phyloP scores from a whole-genome alignment of 2,329 filamentous ascomycete genomes.

The Fusarium pseudograminearum region DNA sequence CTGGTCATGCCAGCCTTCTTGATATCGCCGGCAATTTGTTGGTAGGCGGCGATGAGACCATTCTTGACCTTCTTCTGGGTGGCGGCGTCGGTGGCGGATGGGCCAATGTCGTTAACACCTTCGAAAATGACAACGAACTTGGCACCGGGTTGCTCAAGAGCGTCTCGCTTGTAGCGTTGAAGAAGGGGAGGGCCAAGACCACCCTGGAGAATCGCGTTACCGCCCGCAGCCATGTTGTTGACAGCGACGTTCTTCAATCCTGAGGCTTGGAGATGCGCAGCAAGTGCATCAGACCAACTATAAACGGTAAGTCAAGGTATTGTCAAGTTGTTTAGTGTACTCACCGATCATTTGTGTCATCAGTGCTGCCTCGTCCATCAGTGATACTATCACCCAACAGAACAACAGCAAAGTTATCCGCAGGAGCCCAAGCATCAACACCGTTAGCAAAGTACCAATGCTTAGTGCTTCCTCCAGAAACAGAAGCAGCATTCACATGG shows the following conservation, averaged over 20 bases:
- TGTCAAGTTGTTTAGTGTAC: rapidly evolving
- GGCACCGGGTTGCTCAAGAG: slow-evolving; percentile 20
- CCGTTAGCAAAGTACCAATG: slow-evolving; percentile 37
- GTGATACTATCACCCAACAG: slow-evolving; percentile 36
- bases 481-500: slow-evolving; percentile 26
- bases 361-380: slow-evolving; percentile 34
- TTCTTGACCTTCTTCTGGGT: slow-evolving; percentile 16
- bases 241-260: slow-evolving; percentile 21
- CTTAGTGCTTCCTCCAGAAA: slow-evolving; percentile 24
- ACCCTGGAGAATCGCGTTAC: slow-evolving; percentile 30
- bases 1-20: slow-evolving; percentile 12
- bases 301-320: background rate
- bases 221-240: slow-evolving; percentile 36
- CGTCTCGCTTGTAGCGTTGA: slow-evolving; percentile 32
- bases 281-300: slow-evolving; percentile 34
- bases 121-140: slow-evolving; percentile 28
- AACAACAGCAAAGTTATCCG: slow-evolving; percentile 27
- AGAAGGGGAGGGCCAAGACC: slow-evolving; percentile 29
- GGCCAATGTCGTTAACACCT: slow-evolving; percentile 28
- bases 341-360: slow-evolving; percentile 30
- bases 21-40: slow-evolving; percentile 6
- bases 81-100: slow-evolving; percentile 8
- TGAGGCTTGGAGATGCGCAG: slow-evolving; percentile 20
- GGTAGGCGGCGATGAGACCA: slow-evolving; percentile 11
- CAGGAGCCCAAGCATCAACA: slow-evolving; percentile 22